Evolutionary conservation across 2,329 filamentous ascomycete genomes (phyloP).

Genomic region (Nigrospora oryzae): DNA sequence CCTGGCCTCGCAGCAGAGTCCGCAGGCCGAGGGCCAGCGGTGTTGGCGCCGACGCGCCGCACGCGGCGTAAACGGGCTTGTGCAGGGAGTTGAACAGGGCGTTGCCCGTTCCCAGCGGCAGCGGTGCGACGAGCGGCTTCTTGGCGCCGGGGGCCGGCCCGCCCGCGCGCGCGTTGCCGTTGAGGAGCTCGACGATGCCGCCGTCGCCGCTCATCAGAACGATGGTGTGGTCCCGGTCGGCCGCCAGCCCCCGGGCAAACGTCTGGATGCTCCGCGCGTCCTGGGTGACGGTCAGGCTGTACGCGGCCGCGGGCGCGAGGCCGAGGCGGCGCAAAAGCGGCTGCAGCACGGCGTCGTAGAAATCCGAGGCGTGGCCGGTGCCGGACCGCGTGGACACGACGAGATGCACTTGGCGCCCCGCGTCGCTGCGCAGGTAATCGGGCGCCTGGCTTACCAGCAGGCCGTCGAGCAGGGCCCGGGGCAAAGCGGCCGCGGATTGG

Average conservation of each 20-base stretch:
- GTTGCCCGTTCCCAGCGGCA: slow-evolving; percentile 59
- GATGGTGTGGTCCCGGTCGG: slow-evolving; percentile 42
- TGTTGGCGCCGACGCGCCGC: slow-evolving; percentile 21
- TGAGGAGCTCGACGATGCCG: slow-evolving; percentile 74
- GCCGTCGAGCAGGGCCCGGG: slow-evolving; percentile 24
- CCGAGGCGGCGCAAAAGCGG: slow-evolving; percentile 44
- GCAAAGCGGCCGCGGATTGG: slow-evolving; percentile 22
- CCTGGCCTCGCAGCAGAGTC: slow-evolving; percentile 49
- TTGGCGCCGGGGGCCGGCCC: neutral
- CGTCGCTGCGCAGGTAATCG: slow-evolving; percentile 18
- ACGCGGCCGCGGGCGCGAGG: slow-evolving; percentile 24
- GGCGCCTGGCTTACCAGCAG: slow-evolving; percentile 30
- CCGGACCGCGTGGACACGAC: slow-evolving; percentile 63
- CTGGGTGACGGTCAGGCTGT: slow-evolving; percentile 53
- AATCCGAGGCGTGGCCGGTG: slow-evolving; percentile 42
- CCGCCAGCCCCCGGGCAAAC: slow-evolving; percentile 40
- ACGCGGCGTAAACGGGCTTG: slow-evolving; percentile 41
- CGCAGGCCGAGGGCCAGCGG: slow-evolving; percentile 41
- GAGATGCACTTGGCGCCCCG: slow-evolving; percentile 41
- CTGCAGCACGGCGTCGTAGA: slow-evolving; percentile 46
- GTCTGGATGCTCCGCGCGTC: slow-evolving; percentile 55
- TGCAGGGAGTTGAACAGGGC: slow-evolving; percentile 56
- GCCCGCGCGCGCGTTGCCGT: slow-evolving; percentile 34
- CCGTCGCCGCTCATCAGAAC: slow-evolving; percentile 84
- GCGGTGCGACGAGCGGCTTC: slow-evolving; percentile 38